Evolutionary conservation across 257 asterid species (phyloP).

Genomic region (Fraxinus quadrangulata): DNA sequence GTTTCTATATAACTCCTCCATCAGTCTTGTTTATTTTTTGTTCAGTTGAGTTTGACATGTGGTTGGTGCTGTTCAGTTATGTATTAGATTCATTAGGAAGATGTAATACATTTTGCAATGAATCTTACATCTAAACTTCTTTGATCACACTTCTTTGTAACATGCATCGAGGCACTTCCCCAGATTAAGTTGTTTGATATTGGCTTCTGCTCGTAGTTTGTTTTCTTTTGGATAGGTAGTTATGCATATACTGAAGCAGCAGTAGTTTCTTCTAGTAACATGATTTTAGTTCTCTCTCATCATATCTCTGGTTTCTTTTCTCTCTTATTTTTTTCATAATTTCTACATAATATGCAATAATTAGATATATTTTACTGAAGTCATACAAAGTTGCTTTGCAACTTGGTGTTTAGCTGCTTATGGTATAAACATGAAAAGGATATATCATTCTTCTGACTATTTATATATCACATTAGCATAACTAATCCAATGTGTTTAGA

Average conservation of each 20-base stretch:
- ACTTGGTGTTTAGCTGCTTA: conserved; percentile 4
- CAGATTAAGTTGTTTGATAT: neutral
- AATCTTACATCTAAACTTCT: conserved; percentile 5
- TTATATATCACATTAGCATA: neutral
- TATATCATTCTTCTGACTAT: neutral
- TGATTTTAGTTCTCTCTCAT: neutral
- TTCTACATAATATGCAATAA: neutral
- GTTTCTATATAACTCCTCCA: conserved; percentile 30
- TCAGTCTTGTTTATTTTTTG: neutral
- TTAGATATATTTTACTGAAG: neutral
- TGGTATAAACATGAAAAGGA: neutral
- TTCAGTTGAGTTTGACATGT: neutral
- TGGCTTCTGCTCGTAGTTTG: neutral
- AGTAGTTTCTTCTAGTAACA: conserved; percentile 9
- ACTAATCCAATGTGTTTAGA: neutral
- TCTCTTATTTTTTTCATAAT: neutral
- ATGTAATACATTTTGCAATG: conserved; percentile 7
- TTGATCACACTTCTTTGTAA: neutral
- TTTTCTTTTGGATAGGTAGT: neutral
- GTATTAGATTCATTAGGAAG: conserved; percentile 14
- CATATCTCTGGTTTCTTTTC: neutral
- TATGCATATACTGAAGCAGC: too few relatives aligned
- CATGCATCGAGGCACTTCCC: conserved; percentile 1
- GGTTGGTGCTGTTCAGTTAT: neutral
- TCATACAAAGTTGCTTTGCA: neutral